These are phyloP conservation scores for Spinacia oleracea DNA, from an alignment of 179 eudicot species.

Conservation along the genomic window DNA sequence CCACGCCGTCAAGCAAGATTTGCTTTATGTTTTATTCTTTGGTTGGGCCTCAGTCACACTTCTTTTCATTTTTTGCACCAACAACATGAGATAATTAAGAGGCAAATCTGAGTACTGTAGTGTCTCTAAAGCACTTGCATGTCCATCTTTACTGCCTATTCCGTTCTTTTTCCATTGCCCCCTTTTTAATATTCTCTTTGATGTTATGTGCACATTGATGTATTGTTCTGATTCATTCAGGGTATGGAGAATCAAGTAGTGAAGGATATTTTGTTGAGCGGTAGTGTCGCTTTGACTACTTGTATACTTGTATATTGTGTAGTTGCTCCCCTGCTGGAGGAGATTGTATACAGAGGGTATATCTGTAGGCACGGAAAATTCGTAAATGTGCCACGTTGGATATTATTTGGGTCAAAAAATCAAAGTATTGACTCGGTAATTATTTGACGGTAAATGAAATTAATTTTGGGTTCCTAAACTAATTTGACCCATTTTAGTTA, in stretches of 20 bases:
- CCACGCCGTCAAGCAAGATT: no score
- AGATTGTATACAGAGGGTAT: constrained; percentile 75
- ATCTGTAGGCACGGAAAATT: no score
- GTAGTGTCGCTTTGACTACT: constrained; percentile 41
- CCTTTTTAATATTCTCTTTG: not conserved
- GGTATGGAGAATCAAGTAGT: constrained; percentile 57
- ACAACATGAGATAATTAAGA: not conserved
- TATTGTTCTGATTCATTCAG: constrained; percentile 32
- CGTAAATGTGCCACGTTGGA: no score
- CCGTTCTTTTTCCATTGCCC: no score
- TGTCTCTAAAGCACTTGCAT: not conserved
- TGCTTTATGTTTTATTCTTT: not conserved
- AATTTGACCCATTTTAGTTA: no score
- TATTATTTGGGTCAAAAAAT: no score
- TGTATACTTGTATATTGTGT: constrained; percentile 64
- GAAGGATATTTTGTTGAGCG: constrained; percentile 63
- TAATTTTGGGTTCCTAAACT: no score
- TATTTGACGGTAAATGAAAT: no score
- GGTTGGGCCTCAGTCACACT: no score
- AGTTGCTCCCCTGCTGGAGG: constrained; percentile 74
- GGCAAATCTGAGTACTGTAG: not conserved
- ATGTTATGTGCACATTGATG: not conserved
- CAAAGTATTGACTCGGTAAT: no score
- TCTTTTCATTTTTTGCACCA: not conserved
- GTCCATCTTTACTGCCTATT: no score